Percentiles rank a stretch among this genome's conserved stretches.
Conservation (phyloP, 768 basidiomycete genomes). For the Pilatotrama ljubarskyi region DNA sequence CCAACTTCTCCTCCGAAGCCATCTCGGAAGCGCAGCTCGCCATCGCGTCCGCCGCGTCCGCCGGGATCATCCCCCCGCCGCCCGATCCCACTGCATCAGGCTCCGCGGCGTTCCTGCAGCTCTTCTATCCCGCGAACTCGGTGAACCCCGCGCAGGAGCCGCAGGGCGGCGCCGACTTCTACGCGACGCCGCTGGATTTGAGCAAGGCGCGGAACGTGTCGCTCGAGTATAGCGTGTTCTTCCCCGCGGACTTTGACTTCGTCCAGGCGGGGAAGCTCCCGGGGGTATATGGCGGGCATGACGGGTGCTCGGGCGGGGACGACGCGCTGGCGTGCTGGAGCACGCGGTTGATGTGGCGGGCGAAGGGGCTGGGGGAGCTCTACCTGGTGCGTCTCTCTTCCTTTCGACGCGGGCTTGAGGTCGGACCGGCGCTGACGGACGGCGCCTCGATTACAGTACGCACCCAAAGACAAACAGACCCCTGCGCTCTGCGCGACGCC, state of each 20-base stretch:
- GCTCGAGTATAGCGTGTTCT: slow-evolving; percentile 72
- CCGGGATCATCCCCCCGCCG: slow-evolving; percentile 16
- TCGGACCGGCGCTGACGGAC: too few species aligned
- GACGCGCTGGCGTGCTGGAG: slow-evolving; percentile 77
- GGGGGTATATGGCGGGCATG: slow-evolving; percentile 72
- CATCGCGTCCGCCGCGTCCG: slow-evolving; percentile 2
- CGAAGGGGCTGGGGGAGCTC: slow-evolving; percentile 67
- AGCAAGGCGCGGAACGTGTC: slow-evolving; percentile 51
- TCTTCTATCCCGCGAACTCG: slow-evolving; percentile 68
- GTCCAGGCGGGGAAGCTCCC: slow-evolving; percentile 85
- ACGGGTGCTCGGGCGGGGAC: slow-evolving; percentile 70
- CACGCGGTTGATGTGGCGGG: slow-evolving; percentile 83
- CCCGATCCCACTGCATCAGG: slow-evolving; percentile 25
- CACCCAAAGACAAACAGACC: slow-evolving; percentile 70
- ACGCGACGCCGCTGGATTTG: slow-evolving; percentile 49
- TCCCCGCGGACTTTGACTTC: slow-evolving; percentile 73
- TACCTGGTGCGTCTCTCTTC: slow-evolving; percentile 55
- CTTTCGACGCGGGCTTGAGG: too few species aligned
- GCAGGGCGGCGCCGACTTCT: slow-evolving; percentile 74
- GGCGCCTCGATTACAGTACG: slow-evolving; percentile 52
- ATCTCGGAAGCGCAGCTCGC: slow-evolving; percentile 17
- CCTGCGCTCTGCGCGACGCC: slow-evolving; percentile 54
- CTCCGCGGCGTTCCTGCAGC: slow-evolving; percentile 50
- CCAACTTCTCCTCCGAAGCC: not conserved
- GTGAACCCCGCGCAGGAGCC: slow-evolving; percentile 66